Evolutionary conservation across 2,329 filamentous ascomycete species (phyloP), one percentile per base, ranked within the genome.

Genomic region (Monilinia fructigena): DNA sequence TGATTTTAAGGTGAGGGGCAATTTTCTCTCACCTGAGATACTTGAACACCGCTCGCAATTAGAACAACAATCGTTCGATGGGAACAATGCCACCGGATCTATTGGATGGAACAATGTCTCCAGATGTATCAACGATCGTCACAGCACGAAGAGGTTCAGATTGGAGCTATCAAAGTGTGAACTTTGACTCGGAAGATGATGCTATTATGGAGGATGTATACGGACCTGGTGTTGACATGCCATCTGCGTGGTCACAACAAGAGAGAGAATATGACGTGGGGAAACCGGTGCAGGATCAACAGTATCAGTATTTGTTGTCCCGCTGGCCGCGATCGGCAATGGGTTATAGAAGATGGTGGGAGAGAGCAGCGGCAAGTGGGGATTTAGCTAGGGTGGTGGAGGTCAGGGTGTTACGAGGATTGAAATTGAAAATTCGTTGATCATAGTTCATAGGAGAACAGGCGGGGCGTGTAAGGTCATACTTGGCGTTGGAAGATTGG

Each of bases 371-470:
- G 56, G 66, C n/a, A 47, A 52, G 35, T 64, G 64, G 63, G 28
- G 76, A 77, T 67, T 66, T 78, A 52, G 45, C 58, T n/a, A 61
- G 45, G 3, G 75, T 78, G 18, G 77, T 78, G 67, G 75, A 78
- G 61, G 63, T 77, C 28, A 75, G 71, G 47, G 62, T 8, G 50
- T 60, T 18, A 50, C 66, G 26, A 59, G 55, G 48, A 65, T 67
- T 56, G 65, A 63, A n/a, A 63, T 59, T 60, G 58, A 54, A 54
- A 28, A 63, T 61, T 68, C 28, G 42, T 60, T 62, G 26, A 67
- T 54, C 2, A 23, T 12, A 23, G 12, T 40, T 55, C 31, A 40
- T 14, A n/a, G 20, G 31, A 38, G 31, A 23, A 40, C 20, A 23
- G 11, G 20, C 12, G 10, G 53, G 53, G 53, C n/a, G 53, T 38